phyloP scores from a whole-genome alignment of 345 rosid species.

The Eucalyptus coolabah region DNA sequence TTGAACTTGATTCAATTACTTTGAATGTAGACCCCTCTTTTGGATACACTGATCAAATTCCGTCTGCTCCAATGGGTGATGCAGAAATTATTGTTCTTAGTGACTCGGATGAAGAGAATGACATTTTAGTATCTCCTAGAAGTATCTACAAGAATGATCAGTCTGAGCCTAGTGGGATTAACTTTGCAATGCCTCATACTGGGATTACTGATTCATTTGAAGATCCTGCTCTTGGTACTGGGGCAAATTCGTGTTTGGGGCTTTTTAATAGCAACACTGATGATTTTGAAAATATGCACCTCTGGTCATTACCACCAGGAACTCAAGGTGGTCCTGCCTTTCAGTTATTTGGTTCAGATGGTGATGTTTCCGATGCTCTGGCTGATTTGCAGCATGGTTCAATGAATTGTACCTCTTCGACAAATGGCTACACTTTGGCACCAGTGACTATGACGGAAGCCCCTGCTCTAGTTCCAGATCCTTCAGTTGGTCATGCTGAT shows the following conservation, averaged over 20 bases:
- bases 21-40: conserved; percentile 46
- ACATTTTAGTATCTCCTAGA: conserved; percentile 37
- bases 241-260: conserved; percentile 50
- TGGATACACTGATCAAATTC: conserved; percentile 37
- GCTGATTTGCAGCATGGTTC: conserved; percentile 49
- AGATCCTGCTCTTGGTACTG: conserved; percentile 41
- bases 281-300: conserved; percentile 57
- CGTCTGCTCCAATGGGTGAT: conserved; percentile 32
- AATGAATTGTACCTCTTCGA: conserved; percentile 35
- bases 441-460: conserved; percentile 43
- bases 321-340: conserved; percentile 57
- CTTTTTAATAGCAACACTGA: conserved; percentile 46
- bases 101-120: conserved; percentile 90
- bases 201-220: conserved; percentile 55
- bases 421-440: conserved; percentile 53
- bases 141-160: conserved; percentile 35
- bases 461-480: conserved; percentile 29
- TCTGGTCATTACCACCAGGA: conserved; percentile 71
- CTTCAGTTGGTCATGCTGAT: conserved; percentile 38
- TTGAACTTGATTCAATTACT: conserved; percentile 72
- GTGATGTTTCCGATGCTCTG: conserved; percentile 41
- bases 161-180: conserved; percentile 33
- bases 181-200: conserved; percentile 42
- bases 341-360: conserved; percentile 59
- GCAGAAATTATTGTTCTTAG: conserved; percentile 76